Evolutionary conservation across 2,329 filamentous ascomycete species (phyloP), one percentile per base, ranked within the genome.

Genomic region (Furcasterigmium sp.): DNA sequence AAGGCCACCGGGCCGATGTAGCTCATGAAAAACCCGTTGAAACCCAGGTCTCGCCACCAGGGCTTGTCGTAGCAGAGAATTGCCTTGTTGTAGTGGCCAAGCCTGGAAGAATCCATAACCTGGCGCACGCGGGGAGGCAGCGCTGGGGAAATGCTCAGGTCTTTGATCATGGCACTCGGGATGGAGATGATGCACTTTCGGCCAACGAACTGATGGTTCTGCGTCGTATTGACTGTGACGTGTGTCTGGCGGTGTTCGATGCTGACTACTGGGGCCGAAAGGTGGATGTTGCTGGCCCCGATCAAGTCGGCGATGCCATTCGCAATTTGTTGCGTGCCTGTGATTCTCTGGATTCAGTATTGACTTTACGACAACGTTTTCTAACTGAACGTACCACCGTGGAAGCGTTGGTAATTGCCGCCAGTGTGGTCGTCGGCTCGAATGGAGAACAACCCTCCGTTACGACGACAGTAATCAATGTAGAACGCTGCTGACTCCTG

Each of bases 131-230:
- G 52, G 0, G 48, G 26, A 0, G 72, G 65, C 1, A 76, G 57
- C 1, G 65, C 51, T 1, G 76, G 76, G 0, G 59, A 53, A 53
- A 78, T 74, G 4, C 55, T 56, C 19, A 80, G 65, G 8, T 66
- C 60, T 9, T 61, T 59, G 42, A 71, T 67, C 35, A 76, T 56
- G 7, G 74, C 65, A 6, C 67, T 72, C 0, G 75, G 69, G 6
- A 79, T 55, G 2, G 74, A 72, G 3, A 76, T 47, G 39, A 79
- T 67, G 20, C 66, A 58, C 36, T 69, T 70, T 18, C 56, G 59
- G 1, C 60, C 65, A 3, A 58, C 46, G 18, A 65, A 56, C 0
- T 43, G 50, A 2, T 54, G 53, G 17, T 53, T 53, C 4, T 43
- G 47, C 7, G 49, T 55, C 0, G 56, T 56, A 8, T 38, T 53